Evolutionary conservation across 257 asterid species (phyloP).

Genomic region (Solanum microdontum): DNA sequence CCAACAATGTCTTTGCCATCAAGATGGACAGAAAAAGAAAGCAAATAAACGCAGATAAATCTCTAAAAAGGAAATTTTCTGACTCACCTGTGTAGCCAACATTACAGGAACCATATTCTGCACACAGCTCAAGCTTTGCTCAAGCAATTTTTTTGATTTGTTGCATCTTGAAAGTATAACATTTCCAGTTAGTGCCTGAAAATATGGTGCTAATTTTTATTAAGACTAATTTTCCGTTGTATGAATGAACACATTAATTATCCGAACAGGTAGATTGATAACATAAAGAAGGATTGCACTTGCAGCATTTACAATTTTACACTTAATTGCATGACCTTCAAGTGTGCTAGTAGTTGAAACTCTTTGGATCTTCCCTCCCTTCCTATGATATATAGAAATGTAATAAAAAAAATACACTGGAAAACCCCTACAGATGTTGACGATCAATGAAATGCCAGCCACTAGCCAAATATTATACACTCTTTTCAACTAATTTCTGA

Average conservation of each 20-base stretch:
- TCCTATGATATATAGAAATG: not conserved
- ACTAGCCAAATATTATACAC: not conserved
- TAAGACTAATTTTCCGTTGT: not conserved
- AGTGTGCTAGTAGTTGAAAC: not conserved
- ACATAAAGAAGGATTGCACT: not conserved
- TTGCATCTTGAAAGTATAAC: slow-evolving; percentile 59
- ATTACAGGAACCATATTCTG: slow-evolving; percentile 63
- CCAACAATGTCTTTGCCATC: not conserved
- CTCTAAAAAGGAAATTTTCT: not conserved
- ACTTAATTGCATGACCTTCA: not conserved
- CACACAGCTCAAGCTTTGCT: slow-evolving; percentile 55
- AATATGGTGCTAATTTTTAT: not conserved
- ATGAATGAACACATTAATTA: not conserved
- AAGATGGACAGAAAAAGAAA: not conserved
- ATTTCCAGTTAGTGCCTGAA: slow-evolving; percentile 86
- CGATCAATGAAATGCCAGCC: not conserved
- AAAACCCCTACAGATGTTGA: not conserved
- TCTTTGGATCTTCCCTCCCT: not conserved
- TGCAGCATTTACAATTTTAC: not conserved
- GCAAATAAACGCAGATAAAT: not conserved
- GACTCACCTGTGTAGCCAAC: slow-evolving; percentile 60
- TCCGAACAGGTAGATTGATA: not conserved
- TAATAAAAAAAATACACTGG: not conserved
- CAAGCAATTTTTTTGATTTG: slow-evolving; percentile 46
- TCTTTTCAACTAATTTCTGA: not conserved